A percentile compares a stretch with the other conserved stretches of the same genome.
These are phyloP conservation scores for Exophiala sideris DNA, from an alignment of 2,329 filamentous ascomycete species.

Conservation along the genomic window DNA sequence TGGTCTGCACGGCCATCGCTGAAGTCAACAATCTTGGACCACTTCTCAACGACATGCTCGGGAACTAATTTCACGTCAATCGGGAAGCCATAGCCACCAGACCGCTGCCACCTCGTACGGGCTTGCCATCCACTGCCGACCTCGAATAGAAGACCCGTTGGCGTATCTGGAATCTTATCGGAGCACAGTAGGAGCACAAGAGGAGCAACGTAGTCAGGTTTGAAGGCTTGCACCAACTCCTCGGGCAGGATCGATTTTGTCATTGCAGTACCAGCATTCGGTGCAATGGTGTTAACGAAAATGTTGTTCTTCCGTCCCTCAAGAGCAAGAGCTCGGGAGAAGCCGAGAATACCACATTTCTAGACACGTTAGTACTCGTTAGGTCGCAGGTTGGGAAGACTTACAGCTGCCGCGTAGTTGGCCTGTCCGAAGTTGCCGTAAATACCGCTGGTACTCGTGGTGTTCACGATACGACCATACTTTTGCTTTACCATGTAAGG, in stretches of 20 bases:
- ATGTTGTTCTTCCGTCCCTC: conserved; percentile 98
- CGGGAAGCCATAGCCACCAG: conserved; percentile 86
- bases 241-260: conserved; percentile 91
- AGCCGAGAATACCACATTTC: conserved; percentile 91
- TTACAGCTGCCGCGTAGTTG: conserved; percentile 87
- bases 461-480: conserved; percentile 96
- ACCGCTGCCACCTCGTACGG: conserved; percentile 90
- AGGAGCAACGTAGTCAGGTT: conserved; percentile 96
- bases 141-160: conserved; percentile 87
- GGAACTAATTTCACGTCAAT: conserved; percentile 78
- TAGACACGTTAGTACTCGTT: conserved; percentile 31
- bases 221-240: conserved; percentile 97
- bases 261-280: conserved; percentile 94
- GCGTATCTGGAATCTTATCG: conserved; percentile 79
- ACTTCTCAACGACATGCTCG: conserved; percentile 74
- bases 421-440: conserved; percentile 99
- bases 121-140: conserved; percentile 92
- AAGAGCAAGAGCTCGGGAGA: conserved; percentile 86
- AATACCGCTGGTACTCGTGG: conserved; percentile 92
- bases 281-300: conserved; percentile 94
- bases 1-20: conserved; percentile 83
- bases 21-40: conserved; percentile 79
- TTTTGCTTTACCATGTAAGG: conserved; percentile 98
- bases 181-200: conserved; percentile 81
- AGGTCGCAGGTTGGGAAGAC: conserved; percentile 33